Evolutionary conservation across 2,329 filamentous ascomycete genomes (phyloP).

Genomic region (Ophiocordyceps camponoti-leonardi): DNA sequence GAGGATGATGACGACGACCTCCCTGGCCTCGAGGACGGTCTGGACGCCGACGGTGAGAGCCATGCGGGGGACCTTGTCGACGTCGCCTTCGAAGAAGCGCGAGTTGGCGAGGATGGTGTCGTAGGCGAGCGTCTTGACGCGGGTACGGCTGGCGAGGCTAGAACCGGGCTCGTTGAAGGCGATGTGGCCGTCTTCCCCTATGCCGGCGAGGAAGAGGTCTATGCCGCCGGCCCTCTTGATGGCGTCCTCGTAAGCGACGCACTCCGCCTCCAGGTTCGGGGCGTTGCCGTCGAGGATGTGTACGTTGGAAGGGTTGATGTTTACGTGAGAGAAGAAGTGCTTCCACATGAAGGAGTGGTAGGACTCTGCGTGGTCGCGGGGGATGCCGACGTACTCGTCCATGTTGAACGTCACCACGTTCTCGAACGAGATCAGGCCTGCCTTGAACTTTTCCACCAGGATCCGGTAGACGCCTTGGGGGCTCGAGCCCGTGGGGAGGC

Average conservation of each 20-base stretch:
- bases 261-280: constrained; percentile 57
- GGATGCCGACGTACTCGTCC: constrained; percentile 80
- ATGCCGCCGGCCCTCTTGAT: constrained; percentile 63
- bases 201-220: constrained; percentile 70
- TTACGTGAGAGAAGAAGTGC: constrained; percentile 74
- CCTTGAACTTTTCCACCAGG: constrained; percentile 55
- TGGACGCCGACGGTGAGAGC: constrained; percentile 73
- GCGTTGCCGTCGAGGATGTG: constrained; percentile 75
- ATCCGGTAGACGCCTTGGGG: constrained; percentile 63
- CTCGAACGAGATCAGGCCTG: constrained; percentile 58
- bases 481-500: constrained; percentile 68
- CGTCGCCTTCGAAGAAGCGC: constrained; percentile 63
- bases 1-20: constrained; percentile 69
- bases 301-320: constrained; percentile 66
- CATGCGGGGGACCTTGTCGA: constrained; percentile 60
- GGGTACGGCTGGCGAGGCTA: constrained; percentile 57
- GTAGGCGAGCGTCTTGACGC: constrained; percentile 75
- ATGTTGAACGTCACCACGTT: constrained; percentile 89
- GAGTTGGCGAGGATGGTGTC: constrained; percentile 79
- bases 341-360: constrained; percentile 93
- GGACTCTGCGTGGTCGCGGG: constrained; percentile 66
- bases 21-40: constrained; percentile 64
- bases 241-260: constrained; percentile 60
- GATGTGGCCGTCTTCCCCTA: constrained; percentile 75
- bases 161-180: constrained; percentile 85